These are phyloP conservation scores for Xylaria sp. DNA, from an alignment of 2,329 filamentous ascomycete genomes.

Conservation along the genomic window DNA sequence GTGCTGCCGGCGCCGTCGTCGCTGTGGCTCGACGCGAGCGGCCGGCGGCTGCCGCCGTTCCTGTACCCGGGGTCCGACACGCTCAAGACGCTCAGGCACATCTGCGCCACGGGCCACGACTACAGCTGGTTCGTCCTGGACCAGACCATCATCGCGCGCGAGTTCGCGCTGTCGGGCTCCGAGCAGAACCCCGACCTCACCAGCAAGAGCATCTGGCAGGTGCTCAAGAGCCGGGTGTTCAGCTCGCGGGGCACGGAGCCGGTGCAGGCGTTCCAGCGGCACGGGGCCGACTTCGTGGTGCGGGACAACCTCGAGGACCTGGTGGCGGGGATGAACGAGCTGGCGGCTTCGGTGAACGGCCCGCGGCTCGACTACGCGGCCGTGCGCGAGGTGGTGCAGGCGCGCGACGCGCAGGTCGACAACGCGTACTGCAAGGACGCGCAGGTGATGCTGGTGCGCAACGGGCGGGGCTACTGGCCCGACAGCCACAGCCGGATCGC, in stretches of 20 bases:
- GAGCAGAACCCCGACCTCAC: constrained; percentile 67
- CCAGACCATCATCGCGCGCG: constrained; percentile 60
- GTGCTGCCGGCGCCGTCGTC: constrained; percentile 63
- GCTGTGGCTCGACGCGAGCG: constrained; percentile 64
- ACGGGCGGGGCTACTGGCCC: constrained; percentile 58
- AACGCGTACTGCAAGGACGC: constrained; percentile 63
- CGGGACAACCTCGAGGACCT: constrained; percentile 58
- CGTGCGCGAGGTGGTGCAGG: constrained; percentile 52
- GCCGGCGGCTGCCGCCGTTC: constrained; percentile 59
- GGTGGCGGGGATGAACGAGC: constrained; percentile 61
- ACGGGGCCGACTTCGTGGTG: constrained; percentile 63
- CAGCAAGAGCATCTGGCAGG: constrained; percentile 56
- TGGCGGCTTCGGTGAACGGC: constrained; percentile 50
- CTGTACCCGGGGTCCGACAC: constrained; percentile 62
- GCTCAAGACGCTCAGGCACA: constrained; percentile 59
- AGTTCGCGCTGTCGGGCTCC: constrained; percentile 64
- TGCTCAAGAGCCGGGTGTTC: constrained; percentile 54
- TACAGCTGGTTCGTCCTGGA: constrained; percentile 67
- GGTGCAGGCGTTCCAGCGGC: constrained; percentile 61
- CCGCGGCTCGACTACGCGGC: constrained; percentile 49
- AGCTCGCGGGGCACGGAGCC: constrained; percentile 54
- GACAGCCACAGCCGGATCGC: constrained; percentile 56
- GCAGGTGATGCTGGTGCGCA: constrained; percentile 64
- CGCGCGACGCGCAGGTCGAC: constrained; percentile 58
- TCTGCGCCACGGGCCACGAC: constrained; percentile 63